Percentiles rank a stretch among this genome's conserved stretches.
Conservation (phyloP, 2,329 filamentous ascomycete genomes). For the Pseudofabraea citricarpa region DNA sequence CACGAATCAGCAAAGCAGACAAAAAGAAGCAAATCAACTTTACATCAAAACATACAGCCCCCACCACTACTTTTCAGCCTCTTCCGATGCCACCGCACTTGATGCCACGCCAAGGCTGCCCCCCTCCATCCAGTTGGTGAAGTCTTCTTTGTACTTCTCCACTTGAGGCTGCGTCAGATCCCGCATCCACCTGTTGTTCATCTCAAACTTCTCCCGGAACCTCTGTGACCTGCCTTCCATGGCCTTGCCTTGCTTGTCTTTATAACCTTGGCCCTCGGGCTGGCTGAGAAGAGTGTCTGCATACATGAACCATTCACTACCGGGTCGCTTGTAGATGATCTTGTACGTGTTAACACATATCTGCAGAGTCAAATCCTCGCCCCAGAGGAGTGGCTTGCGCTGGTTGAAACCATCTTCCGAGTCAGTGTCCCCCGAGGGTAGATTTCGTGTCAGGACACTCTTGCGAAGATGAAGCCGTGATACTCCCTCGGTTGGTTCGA, state of each 20-base stretch:
- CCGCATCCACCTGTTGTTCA: constrained; percentile 46
- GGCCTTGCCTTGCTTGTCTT: constrained; percentile 29
- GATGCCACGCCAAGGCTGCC: constrained; percentile 10
- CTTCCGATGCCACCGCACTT: constrained; percentile 4
- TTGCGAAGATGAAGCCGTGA: constrained; percentile 59
- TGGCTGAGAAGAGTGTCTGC: constrained; percentile 30
- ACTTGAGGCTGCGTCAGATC: constrained; percentile 43
- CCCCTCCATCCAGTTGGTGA: constrained; percentile 40
- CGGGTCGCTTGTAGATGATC: constrained; percentile 69
- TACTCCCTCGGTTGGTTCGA: constrained; percentile 82
- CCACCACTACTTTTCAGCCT: constrained; percentile 5
- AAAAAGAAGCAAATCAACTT: too few species aligned
- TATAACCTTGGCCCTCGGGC: constrained; percentile 29
- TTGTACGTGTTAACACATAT: constrained; percentile 76
- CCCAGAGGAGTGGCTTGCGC: constrained; percentile 49
- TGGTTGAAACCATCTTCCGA: constrained; percentile 61
- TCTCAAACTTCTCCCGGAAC: constrained; percentile 47
- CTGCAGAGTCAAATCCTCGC: constrained; percentile 65
- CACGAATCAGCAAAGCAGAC: too few species aligned
- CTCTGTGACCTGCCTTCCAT: constrained; percentile 30
- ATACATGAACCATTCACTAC: constrained; percentile 67
- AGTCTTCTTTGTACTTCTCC: constrained; percentile 39
- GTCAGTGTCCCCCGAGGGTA: constrained; percentile 57
- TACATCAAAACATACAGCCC: not conserved
- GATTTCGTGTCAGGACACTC: constrained; percentile 66